A percentile compares a stretch with the other conserved stretches of the same genome.
Evolutionary conservation across 192 early-diverging fungal species (phyloP).

Genomic region (Phycomyces blakesleeanus): DNA sequence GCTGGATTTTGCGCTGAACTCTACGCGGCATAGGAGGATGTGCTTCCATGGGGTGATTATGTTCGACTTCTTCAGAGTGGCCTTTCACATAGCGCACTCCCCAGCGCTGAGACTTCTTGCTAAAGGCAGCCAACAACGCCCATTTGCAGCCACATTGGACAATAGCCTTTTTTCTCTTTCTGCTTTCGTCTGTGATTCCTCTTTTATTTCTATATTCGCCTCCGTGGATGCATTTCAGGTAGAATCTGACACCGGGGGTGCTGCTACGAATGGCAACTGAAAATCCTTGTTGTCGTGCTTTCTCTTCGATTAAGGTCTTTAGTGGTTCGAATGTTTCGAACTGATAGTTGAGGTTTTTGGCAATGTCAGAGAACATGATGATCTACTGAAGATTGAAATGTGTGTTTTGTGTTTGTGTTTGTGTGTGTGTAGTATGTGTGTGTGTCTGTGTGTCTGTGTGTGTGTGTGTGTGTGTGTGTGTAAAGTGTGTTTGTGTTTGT

Average conservation of each 20-base stretch:
- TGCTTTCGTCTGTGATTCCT: neutral
- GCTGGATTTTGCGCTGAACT: slow-evolving; percentile 1
- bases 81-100: too few species aligned
- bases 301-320: neutral
- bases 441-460: too few species aligned
- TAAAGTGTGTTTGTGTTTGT: too few species aligned
- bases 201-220: too few species aligned
- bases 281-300: slow-evolving; percentile 1
- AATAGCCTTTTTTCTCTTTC: neutral
- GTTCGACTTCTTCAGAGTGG: neutral
- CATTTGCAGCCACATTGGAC: neutral
- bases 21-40: neutral
- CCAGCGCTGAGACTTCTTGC: too few species aligned
- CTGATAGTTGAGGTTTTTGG: too few species aligned
- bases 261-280: too few species aligned
- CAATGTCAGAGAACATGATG: neutral
- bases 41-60: neutral
- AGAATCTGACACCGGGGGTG: neutral
- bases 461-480: too few species aligned
- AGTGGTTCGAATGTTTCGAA: neutral
- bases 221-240: neutral
- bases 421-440: too few species aligned
- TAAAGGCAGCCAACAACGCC: too few species aligned
- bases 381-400: neutral
- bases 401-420: neutral